Conservation (phyloP, 371 early-diverging fungal genomes). For the Parasitella parasitica region DNA sequence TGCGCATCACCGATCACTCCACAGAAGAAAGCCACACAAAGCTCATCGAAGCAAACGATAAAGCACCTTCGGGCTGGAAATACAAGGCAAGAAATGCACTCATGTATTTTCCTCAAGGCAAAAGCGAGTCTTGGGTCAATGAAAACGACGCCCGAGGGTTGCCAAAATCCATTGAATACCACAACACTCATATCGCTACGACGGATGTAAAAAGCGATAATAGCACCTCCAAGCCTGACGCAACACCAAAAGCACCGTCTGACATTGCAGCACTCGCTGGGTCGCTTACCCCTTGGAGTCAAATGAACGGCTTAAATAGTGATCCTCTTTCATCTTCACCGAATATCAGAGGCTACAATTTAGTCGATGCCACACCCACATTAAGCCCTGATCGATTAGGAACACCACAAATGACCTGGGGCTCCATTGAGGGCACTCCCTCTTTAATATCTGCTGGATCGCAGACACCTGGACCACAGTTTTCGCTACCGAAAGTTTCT, state of each 20-base stretch:
- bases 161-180: constrained; percentile 56
- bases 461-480: constrained; percentile 54
- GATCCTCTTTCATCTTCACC: constrained; percentile 29
- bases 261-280: constrained; percentile 31
- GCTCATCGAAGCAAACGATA: constrained; percentile 26
- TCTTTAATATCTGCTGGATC: constrained; percentile 47
- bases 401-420: constrained; percentile 82
- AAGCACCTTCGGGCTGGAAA: constrained; percentile 51
- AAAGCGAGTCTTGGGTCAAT: constrained; percentile 34
- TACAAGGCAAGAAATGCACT: constrained; percentile 62
- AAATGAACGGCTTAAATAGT: constrained; percentile 6
- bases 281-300: constrained; percentile 32
- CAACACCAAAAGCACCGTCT: constrained; percentile 11
- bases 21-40: constrained; percentile 10
- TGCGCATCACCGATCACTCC: constrained; percentile 15
- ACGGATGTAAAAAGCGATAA: not conserved
- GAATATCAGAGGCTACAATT: constrained; percentile 55
- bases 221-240: not conserved
- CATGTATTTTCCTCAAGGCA: constrained; percentile 66
- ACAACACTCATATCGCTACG: constrained; percentile 50
- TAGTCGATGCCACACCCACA: constrained; percentile 72
- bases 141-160: constrained; percentile 42
- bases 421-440: constrained; percentile 70
- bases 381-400: constrained; percentile 54
- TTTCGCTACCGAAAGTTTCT: constrained; percentile 65